Evolutionary conservation across 2,329 filamentous ascomycete genomes (phyloP).

Genomic region (Calonectria montana): DNA sequence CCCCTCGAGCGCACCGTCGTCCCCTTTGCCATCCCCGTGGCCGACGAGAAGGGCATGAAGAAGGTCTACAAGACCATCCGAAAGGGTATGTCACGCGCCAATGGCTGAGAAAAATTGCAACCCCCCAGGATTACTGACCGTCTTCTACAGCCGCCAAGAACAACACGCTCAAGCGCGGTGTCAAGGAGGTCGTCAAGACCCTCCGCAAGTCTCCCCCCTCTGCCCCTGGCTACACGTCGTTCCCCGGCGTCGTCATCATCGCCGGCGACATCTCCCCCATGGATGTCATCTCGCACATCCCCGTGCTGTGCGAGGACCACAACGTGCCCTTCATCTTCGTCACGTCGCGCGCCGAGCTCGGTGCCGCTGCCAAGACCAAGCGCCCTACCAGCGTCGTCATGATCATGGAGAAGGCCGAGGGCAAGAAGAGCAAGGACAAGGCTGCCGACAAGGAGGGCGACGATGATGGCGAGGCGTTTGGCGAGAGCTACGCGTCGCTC

Average conservation of each 20-base stretch:
- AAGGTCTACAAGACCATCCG: conserved; percentile 68
- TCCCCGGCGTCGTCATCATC: conserved; percentile 86
- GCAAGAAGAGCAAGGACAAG: conserved; percentile 58
- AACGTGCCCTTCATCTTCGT: conserved; percentile 98
- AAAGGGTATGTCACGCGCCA: conserved; percentile 58
- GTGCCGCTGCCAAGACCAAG: conserved; percentile 94
- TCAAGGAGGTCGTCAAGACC: conserved; percentile 99
- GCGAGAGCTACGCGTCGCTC: conserved; percentile 72
- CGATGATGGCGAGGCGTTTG: conserved; percentile 69
- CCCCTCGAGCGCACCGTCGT: conserved; percentile 72
- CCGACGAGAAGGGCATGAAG: conserved; percentile 80
- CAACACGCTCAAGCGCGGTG: conserved; percentile 95
- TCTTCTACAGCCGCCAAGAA: conserved; percentile 82
- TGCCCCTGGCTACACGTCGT: conserved; percentile 70
- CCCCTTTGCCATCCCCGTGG: conserved; percentile 84
- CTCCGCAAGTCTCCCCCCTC: conserved; percentile 89
- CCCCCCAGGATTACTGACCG: conserved; percentile 22
- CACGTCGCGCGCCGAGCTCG: conserved; percentile 90
- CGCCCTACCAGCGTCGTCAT: conserved; percentile 96
- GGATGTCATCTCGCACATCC: conserved; percentile 98
- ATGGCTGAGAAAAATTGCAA: neutral
- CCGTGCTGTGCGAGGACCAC: conserved; percentile 98
- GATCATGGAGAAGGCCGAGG: conserved; percentile 72
- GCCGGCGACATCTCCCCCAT: conserved; percentile 98
- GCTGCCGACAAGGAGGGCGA: conserved; percentile 59